These are phyloP conservation scores for Ostreobium quekettii DNA, from an alignment of 139 green algal genomes.

Conservation along the genomic window DNA sequence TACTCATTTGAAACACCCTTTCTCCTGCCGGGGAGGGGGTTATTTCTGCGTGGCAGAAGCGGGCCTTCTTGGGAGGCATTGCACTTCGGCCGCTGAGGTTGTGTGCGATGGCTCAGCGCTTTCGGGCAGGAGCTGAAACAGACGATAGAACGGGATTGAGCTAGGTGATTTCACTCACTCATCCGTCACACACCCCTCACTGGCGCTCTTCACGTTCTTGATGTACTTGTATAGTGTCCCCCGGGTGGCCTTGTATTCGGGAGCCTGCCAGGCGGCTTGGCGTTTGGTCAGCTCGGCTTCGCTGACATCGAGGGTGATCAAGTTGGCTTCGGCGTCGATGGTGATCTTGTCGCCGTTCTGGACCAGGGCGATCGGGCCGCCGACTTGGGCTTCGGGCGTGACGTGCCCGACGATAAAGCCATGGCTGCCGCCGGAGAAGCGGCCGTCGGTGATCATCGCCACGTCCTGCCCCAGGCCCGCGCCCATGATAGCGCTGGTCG, in stretches of 20 bases:
- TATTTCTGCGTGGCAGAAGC: too few species aligned
- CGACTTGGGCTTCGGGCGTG: conserved; percentile 81
- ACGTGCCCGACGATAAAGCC: conserved; percentile 97
- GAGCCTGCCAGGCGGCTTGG: conserved; percentile 56
- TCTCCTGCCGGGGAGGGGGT: too few species aligned
- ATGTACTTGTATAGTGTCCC: conserved; percentile 98
- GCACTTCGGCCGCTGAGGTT: too few species aligned
- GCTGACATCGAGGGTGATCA: conserved; percentile 65
- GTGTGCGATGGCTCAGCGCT: too few species aligned
- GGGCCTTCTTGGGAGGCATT: too few species aligned
- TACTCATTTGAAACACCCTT: too few species aligned
- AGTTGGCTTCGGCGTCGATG: conserved; percentile 73
- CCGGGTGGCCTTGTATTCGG: conserved; percentile 64
- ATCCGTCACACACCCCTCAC: conserved; percentile 88
- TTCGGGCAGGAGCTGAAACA: too few species aligned
- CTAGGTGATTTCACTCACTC: conserved; percentile 43
- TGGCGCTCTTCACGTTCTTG: conserved; percentile 77
- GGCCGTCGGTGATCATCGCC: conserved; percentile 52
- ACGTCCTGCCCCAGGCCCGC: conserved; percentile 30
- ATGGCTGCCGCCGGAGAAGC: conserved; percentile 92
- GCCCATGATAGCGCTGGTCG: conserved; percentile 50
- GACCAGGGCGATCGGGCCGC: conserved; percentile 70
- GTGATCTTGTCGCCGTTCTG: conserved; percentile 79
- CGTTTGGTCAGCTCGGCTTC: conserved; percentile 62
- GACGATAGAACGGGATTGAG: too few species aligned